Base-by-base conservation (phyloP, 163 green algal genomes). In the Coccomyxa subellipsoidea region DNA sequence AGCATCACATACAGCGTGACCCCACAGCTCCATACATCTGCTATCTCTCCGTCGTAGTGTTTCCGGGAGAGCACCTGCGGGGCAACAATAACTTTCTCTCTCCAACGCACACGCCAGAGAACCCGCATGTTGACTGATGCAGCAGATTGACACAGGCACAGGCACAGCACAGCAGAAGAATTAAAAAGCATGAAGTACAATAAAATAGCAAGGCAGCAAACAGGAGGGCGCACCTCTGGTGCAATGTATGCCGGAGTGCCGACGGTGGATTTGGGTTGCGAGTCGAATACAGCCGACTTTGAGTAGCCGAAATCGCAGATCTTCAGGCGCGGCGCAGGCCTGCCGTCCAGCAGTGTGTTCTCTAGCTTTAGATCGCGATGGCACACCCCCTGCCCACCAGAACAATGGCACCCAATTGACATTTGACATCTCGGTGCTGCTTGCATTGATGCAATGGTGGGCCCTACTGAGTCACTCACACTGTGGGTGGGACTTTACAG, bases 1-100 rank as follows among this genome's bases (percentile, higher is more conserved):
- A 99, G 88, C 95, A 98, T 98, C 18, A 99, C 96, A 83, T 97
- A 99, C 80, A 99, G 91, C n/a, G 95, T 98, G 54, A 99, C 97
- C 25, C 96, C 96, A 81, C 93, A 98, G 39, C 89, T 96, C 96
- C 96, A 99, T 79, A 99, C 96, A 84, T 99, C 96, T 21, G 96
- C 96, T 18, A 91, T 93, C 84, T 98, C 92, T 15, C 96, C 96
- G 82, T 97, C 93, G 84, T 98, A 99, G 79, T 95, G 87, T 73
- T 95, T 94, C 59, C 92, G 85, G 70, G 92, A 90, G 76, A 98
- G 88, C 70, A 98, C 95, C 85, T 92, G 76, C 40, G 71, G 31
- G 31, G n/a, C 18, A 18, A 59, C 0, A 35, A 18, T 59, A n/a
- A n/a, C n/a, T n/a, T n/a, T n/a, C n/a, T n/a, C n/a, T n/a, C n/a